phyloP scores from a whole-genome alignment of 2,329 filamentous ascomycete species.

The Plectosphaerella sp. region DNA sequence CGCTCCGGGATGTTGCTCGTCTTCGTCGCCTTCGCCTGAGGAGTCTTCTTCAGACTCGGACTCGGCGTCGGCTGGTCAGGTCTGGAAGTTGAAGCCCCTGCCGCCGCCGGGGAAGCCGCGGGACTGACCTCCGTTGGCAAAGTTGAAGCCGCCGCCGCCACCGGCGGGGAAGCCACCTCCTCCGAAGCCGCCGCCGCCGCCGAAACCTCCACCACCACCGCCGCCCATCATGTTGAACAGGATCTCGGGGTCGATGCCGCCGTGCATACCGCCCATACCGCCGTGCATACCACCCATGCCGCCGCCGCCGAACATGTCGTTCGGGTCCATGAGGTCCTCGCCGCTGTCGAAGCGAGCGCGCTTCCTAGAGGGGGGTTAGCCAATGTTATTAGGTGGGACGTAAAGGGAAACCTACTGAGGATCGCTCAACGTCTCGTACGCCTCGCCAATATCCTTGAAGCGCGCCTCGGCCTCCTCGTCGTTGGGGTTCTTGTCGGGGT shows the following conservation, averaged over 20 bases:
- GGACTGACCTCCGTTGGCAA: constrained; percentile 36
- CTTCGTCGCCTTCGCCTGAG: constrained; percentile 22
- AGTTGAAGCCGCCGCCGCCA: constrained; percentile 54
- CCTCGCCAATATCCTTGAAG: constrained; percentile 98
- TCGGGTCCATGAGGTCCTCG: constrained; percentile 82
- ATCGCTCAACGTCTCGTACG: constrained; percentile 93
- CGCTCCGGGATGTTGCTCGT: constrained; percentile 12
- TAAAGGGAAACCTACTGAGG: constrained; percentile 63
- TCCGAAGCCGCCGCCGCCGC: constrained; percentile 41
- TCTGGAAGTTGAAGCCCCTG: constrained; percentile 35
- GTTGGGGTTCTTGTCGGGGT: constrained; percentile 95
- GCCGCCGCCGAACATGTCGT: constrained; percentile 74
- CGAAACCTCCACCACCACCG: constrained; percentile 52
- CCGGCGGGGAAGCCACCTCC: constrained; percentile 49
- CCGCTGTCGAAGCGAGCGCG: constrained; percentile 87
- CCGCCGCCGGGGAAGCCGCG: constrained; percentile 30
- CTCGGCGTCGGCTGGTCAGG: constrained; percentile 40
- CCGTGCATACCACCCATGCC: constrained; percentile 52
- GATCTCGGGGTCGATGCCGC: constrained; percentile 71
- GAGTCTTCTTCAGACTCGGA: constrained; percentile 23
- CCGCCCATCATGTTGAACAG: constrained; percentile 81
- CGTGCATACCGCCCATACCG: constrained; percentile 61
- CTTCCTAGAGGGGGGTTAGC: constrained; percentile 57
- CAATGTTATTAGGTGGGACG: constrained; percentile 5
- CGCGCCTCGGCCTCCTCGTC: constrained; percentile 79